Conservation (phyloP, 2,329 filamentous ascomycete species). For the Aspergillus luchuensis region DNA sequence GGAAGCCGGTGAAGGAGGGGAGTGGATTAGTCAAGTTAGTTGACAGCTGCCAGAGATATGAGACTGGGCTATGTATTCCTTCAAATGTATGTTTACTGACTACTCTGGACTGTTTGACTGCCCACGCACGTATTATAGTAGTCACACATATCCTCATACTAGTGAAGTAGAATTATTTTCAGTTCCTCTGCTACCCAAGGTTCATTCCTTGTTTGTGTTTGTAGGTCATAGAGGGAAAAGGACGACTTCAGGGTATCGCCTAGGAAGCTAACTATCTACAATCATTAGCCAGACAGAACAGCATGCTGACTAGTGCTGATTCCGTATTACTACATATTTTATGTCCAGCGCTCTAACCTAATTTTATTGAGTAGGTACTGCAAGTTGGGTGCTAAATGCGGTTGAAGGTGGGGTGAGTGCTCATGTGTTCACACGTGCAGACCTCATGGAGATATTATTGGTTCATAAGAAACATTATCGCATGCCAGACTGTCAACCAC, state of each 20-base stretch:
- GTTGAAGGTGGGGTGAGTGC: neutral
- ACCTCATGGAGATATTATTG: neutral
- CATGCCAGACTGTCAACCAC: neutral
- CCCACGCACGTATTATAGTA: neutral
- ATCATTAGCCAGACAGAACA: too few relatives aligned
- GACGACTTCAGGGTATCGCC: too few relatives aligned
- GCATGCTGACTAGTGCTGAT: too few relatives aligned
- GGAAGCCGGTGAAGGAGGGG: neutral
- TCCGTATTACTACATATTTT: too few relatives aligned
- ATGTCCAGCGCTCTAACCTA: neutral
- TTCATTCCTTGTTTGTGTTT: too few relatives aligned
- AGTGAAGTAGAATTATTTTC: too few relatives aligned
- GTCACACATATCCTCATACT: too few relatives aligned
- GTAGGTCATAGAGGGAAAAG: too few relatives aligned
- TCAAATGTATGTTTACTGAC: neutral
- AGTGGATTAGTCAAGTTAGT: neutral
- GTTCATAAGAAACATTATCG: neutral
- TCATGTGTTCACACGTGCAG: conserved; percentile 2
- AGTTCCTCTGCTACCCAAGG: too few relatives aligned
- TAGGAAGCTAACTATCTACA: too few relatives aligned
- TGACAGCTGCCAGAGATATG: neutral
- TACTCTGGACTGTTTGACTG: neutral
- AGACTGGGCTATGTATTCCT: too few relatives aligned
- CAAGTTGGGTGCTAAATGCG: neutral
- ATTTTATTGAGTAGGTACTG: neutral